phyloP scores from a whole-genome alignment of 805 yeast species.

The Teunomyces stri region DNA sequence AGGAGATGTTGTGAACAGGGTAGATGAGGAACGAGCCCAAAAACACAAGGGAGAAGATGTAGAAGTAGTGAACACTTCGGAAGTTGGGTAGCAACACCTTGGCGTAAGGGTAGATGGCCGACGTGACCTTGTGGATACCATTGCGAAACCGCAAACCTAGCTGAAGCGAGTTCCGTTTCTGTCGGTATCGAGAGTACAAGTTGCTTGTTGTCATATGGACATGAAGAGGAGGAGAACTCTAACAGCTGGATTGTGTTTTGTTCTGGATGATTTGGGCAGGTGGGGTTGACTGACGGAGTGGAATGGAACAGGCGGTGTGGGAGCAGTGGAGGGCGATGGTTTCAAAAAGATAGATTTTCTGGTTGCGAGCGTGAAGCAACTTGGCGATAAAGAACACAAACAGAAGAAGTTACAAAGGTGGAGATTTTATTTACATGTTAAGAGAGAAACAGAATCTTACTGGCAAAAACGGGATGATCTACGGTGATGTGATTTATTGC shows the following conservation, averaged over 20 bases:
- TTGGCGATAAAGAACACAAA: neutral
- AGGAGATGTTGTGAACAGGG: slow-evolving; percentile 62
- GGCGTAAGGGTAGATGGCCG: slow-evolving; percentile 40
- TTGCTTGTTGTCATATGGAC: slow-evolving; percentile 1
- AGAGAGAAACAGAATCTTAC: no score
- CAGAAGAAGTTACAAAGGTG: neutral
- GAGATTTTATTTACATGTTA: no score
- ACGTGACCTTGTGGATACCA: slow-evolving; percentile 33
- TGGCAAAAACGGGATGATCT: no score
- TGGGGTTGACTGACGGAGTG: neutral
- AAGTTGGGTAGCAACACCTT: slow-evolving; percentile 49
- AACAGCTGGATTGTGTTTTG: neutral
- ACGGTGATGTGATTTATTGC: no score
- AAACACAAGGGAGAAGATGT: slow-evolving; percentile 58
- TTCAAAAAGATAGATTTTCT: neutral
- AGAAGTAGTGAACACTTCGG: slow-evolving; percentile 68
- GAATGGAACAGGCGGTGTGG: neutral
- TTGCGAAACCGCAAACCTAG: slow-evolving; percentile 28
- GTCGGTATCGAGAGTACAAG: slow-evolving; percentile 5
- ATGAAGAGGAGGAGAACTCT: no score
- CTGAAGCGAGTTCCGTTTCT: slow-evolving; percentile 8
- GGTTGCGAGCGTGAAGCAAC: neutral
- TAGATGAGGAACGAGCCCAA: slow-evolving; percentile 73
- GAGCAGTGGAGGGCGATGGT: no score
- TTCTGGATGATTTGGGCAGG: neutral